A percentile compares a stretch with the other conserved stretches of the same genome.
Evolutionary conservation across 176 grass and related monocot species (phyloP).

Genomic region (Musa troglodytarum): DNA sequence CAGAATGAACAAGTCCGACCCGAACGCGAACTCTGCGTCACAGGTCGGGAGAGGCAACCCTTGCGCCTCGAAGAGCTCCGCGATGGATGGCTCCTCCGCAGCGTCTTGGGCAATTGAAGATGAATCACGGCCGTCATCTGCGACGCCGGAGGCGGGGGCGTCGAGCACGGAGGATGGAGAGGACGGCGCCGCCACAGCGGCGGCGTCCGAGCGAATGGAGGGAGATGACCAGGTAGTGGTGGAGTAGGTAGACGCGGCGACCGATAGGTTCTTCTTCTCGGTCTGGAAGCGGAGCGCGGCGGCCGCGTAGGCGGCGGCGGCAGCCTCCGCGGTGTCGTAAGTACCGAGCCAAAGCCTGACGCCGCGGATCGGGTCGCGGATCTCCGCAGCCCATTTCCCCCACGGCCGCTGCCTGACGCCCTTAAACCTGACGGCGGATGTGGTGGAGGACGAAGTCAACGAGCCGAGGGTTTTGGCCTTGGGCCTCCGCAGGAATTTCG

Average conservation of each 20-base stretch:
- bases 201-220: neutral
- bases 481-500: neutral
- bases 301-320: conserved; percentile 7
- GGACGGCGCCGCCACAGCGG: neutral
- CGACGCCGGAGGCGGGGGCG: neutral
- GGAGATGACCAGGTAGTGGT: neutral
- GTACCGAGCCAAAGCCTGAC: conserved; percentile 10
- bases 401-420: conserved; percentile 18
- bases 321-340: conserved; percentile 4
- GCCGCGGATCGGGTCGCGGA: conserved; percentile 9
- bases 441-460: neutral
- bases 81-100: neutral
- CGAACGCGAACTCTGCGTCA: neutral
- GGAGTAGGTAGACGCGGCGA: neutral
- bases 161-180: conserved; percentile 12
- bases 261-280: neutral
- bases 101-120: neutral
- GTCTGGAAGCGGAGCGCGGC: neutral
- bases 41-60: neutral
- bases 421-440: neutral
- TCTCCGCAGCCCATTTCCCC: conserved; percentile 20
- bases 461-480: neutral
- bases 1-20: neutral
- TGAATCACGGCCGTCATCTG: neutral
- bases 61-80: conserved; percentile 2